These are phyloP conservation scores for Penicillium concentricum DNA, from an alignment of 2,329 filamentous ascomycete species.

Conservation along the genomic window DNA sequence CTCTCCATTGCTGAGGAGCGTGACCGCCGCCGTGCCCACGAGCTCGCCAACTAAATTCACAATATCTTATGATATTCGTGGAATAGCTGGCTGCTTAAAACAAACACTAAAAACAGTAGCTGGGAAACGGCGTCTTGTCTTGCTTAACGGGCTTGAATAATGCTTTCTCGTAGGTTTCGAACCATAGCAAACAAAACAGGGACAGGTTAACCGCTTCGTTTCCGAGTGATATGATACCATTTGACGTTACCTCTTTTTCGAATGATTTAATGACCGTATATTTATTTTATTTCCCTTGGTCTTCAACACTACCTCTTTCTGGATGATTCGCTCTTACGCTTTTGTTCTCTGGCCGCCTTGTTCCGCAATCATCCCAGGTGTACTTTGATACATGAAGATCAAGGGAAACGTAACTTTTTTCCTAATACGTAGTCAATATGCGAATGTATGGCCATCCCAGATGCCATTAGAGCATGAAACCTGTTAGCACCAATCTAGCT, in stretches of 20 bases:
- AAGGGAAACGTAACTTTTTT: not conserved
- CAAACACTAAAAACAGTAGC: conserved; percentile 32
- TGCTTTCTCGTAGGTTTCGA: conserved; percentile 34
- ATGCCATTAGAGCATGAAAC: not conserved
- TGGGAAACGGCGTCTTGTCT: conserved; percentile 39
- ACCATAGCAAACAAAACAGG: conserved; percentile 35
- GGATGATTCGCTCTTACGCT: not conserved
- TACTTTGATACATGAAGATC: not conserved
- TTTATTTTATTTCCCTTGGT: conserved; percentile 6
- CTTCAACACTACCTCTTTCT: not conserved
- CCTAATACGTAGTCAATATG: not conserved
- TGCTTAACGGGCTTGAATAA: conserved; percentile 35
- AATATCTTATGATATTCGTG: conserved; percentile 23
- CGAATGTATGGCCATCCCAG: not conserved
- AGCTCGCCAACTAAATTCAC: conserved; percentile 51
- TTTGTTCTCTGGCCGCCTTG: not conserved
- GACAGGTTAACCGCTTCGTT: conserved; percentile 27
- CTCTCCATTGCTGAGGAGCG: conserved; percentile 98
- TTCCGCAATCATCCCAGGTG: not conserved
- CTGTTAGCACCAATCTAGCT: not conserved
- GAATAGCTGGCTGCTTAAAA: conserved; percentile 21
- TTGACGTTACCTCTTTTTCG: conserved; percentile 26
- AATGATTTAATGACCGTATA: conserved; percentile 29
- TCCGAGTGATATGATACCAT: conserved; percentile 35
- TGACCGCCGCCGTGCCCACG: conserved; percentile 85